Evolutionary conservation across 1,284 basidiomycete species (phyloP), one percentile per base, ranked within the genome.

Genomic region (Malassezia sp.): DNA sequence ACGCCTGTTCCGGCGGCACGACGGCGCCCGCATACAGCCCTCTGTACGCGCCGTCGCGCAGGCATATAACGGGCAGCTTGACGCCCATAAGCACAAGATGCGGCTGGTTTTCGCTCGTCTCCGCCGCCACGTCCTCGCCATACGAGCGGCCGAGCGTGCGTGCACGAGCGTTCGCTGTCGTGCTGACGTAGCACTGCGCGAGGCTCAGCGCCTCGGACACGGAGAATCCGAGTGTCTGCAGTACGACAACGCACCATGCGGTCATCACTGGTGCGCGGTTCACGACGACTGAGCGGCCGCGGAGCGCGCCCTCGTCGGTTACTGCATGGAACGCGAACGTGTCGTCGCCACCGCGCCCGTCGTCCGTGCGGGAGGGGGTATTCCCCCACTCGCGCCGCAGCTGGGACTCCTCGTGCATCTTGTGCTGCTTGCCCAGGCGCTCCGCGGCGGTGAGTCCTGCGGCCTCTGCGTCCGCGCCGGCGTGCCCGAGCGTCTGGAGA

Each of bases 211-310:
- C 84, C 72, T 96, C 91, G 56, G 84, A 79, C 40, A 82, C 76
- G 42, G 79, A 77, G 67, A 96, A 96, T 2, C 85, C 85, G 49
- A 91, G 75, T 22, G 80, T 75, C 60, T 90, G 84, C 6, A 85
- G 82, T 14, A 95, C 82, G 28, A 87, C 73, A 45, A 79, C 84
- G 0, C 85, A 80, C 90, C 90, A 96, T 1, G 84, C 85, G 38
- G 83, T 87, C 84, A 95, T 85, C 43, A 95, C 76, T 0, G 91
- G 90, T 1, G 90, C 89, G 17, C 90, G 81, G 71, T 96, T 96
- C 41, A 86, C 77, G 8, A 87, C 75, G 21, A 79, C 76, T 9
- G 71, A 77, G 59, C 80, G 83, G 32, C 61, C 60, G 0, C 36
- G 42, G 2, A 70, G 48, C 12, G 38, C 33, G 1, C 45, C 24